These are phyloP conservation scores for Brassica balearica DNA, from an alignment of 441 rosid species.

Conservation along the genomic window DNA sequence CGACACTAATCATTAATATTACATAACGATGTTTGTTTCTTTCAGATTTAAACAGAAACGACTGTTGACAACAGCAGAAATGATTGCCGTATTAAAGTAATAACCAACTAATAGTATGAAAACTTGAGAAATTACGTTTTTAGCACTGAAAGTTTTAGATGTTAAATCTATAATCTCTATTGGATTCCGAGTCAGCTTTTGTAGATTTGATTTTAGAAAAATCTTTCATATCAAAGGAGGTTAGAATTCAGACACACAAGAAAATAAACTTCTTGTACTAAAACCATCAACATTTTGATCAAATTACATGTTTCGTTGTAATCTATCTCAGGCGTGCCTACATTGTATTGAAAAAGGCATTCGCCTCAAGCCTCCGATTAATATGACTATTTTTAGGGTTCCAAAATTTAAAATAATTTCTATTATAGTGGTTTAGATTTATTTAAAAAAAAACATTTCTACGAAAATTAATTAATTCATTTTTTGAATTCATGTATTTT, in stretches of 20 bases:
- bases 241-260: background rate
- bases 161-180: background rate
- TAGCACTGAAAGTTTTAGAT: background rate
- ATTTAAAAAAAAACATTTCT: too few relatives aligned
- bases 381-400: too few relatives aligned
- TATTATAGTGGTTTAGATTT: too few relatives aligned
- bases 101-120: background rate
- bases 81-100: background rate
- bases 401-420: too few relatives aligned
- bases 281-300: background rate
- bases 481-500: too few relatives aligned
- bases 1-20: slow-evolving; percentile 2
- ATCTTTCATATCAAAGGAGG: background rate
- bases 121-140: background rate
- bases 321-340: background rate
- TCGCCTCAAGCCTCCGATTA: too few relatives aligned
- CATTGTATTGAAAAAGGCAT: too few relatives aligned
- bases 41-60: background rate
- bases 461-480: too few relatives aligned
- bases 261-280: background rate
- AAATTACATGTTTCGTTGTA: background rate
- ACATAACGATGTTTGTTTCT: background rate
- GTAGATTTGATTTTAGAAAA: background rate
- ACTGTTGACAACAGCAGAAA: background rate
- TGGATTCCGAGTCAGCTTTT: background rate